phyloP scores from a whole-genome alignment of 345 rosid genomes.

The Hibiscus tridactylites region DNA sequence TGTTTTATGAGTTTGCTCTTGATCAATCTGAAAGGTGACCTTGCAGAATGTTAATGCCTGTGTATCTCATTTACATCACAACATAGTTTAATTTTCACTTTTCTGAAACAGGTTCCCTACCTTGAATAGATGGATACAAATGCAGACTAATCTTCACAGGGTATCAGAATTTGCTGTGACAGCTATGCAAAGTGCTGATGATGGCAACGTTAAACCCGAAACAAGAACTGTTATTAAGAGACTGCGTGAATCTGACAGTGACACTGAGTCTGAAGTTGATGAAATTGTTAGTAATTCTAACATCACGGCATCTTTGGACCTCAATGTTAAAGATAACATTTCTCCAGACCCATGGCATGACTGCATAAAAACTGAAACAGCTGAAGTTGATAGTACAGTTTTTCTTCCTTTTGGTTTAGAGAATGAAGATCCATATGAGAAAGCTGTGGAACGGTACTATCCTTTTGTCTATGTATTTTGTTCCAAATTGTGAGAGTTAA shows the following conservation, averaged over 20 bases:
- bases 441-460: constrained; percentile 72
- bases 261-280: constrained; percentile 68
- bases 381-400: constrained; percentile 51
- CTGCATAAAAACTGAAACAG: constrained; percentile 31
- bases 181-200: constrained; percentile 44
- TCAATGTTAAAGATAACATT: constrained; percentile 36
- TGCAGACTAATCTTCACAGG: constrained; percentile 93
- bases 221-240: constrained; percentile 65
- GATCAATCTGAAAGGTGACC: constrained; percentile 95
- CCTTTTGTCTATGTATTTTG: not conserved
- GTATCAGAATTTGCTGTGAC: constrained; percentile 87
- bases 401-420: constrained; percentile 93
- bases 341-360: constrained; percentile 26
- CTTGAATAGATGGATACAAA: constrained; percentile 95
- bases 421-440: constrained; percentile 83
- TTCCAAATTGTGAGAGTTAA: not conserved
- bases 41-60: not conserved
- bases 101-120: constrained; percentile 68
- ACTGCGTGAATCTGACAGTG: constrained; percentile 65
- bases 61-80: constrained; percentile 10
- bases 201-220: constrained; percentile 42
- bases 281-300: constrained; percentile 37
- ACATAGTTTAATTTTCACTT: constrained; percentile 12
- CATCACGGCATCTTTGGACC: constrained; percentile 35
- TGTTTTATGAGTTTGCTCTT: constrained; percentile 93